A percentile compares a stretch with the other conserved stretches of the same genome.
Conservation (phyloP, 345 rosid species). For the Dimocarpus longan region DNA sequence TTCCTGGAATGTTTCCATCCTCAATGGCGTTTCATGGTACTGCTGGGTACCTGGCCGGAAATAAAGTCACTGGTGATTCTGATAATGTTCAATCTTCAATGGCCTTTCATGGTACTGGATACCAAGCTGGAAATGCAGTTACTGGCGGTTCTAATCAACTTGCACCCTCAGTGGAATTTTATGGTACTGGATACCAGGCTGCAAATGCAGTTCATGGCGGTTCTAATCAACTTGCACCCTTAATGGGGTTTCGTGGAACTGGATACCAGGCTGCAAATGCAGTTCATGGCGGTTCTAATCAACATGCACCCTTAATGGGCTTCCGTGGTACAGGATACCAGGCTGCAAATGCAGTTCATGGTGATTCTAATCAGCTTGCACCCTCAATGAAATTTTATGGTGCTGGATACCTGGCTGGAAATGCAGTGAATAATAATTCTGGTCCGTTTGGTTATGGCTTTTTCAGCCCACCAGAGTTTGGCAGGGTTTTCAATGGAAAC, state of each 20-base stretch:
- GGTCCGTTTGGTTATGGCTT: not conserved
- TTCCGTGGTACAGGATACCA: no score
- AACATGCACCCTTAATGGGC: no score
- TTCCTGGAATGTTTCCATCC: conserved; percentile 13
- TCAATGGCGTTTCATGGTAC: not conserved
- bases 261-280: no score
- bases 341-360: no score
- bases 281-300: not conserved
- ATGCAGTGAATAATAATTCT: not conserved
- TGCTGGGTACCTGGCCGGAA: not conserved
- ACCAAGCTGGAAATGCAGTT: no score
- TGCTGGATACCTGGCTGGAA: not conserved
- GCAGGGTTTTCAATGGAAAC: not conserved
- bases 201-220: no score
- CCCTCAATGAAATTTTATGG: not conserved
- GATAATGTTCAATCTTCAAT: no score
- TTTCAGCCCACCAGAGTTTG: not conserved
- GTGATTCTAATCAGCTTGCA: not conserved
- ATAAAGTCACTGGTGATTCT: not conserved
- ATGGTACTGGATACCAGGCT: no score
- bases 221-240: not conserved
- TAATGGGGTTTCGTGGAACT: not conserved
- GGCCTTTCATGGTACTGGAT: no score
- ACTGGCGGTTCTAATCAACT: no score
- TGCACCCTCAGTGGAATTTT: not conserved